phyloP scores from a whole-genome alignment of 2,329 filamentous ascomycete species.

The Trichoderma sp. region DNA sequence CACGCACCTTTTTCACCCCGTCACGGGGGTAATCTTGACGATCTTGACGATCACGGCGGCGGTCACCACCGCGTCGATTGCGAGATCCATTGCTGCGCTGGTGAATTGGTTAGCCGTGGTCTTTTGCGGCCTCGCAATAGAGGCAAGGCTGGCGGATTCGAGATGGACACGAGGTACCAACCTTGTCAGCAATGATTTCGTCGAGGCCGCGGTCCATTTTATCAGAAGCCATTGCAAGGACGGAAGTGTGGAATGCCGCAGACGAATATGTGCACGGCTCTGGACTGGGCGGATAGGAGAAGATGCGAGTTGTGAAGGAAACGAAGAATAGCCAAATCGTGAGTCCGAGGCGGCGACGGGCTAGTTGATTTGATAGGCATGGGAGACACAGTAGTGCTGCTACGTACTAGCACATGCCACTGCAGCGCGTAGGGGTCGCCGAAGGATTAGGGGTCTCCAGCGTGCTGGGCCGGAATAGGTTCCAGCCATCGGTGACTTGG shows the following conservation, averaged over 20 bases:
- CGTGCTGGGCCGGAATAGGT: not conserved
- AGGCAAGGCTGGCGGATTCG: slow-evolving; percentile 12
- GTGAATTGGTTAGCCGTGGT: slow-evolving; percentile 27
- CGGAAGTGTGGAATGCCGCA: not conserved
- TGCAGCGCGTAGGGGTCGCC: not conserved
- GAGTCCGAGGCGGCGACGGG: slow-evolving; percentile 5
- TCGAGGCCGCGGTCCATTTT: slow-evolving; percentile 61
- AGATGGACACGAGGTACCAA: slow-evolving; percentile 34
- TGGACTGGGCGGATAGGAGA: not conserved
- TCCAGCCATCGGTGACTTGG: not conserved
- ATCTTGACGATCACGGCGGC: slow-evolving; percentile 42
- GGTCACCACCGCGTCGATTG: slow-evolving; percentile 42
- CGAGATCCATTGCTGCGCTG: slow-evolving; percentile 44
- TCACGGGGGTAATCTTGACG: slow-evolving; percentile 68
- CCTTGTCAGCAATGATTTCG: slow-evolving; percentile 59
- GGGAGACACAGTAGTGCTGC: not conserved
- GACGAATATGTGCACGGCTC: slow-evolving; percentile 2
- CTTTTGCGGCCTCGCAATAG: not conserved
- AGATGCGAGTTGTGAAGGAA: not conserved
- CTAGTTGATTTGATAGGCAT: slow-evolving; percentile 13
- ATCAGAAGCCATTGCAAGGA: slow-evolving; percentile 41
- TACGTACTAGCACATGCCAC: slow-evolving; percentile 4
- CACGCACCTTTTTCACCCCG: slow-evolving; percentile 83
- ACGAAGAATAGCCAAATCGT: slow-evolving; percentile 5
- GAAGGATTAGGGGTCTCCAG: not conserved